Base-by-base conservation (phyloP, 2,329 filamentous ascomycete species). In the Cryphonectria parasitica region DNA sequence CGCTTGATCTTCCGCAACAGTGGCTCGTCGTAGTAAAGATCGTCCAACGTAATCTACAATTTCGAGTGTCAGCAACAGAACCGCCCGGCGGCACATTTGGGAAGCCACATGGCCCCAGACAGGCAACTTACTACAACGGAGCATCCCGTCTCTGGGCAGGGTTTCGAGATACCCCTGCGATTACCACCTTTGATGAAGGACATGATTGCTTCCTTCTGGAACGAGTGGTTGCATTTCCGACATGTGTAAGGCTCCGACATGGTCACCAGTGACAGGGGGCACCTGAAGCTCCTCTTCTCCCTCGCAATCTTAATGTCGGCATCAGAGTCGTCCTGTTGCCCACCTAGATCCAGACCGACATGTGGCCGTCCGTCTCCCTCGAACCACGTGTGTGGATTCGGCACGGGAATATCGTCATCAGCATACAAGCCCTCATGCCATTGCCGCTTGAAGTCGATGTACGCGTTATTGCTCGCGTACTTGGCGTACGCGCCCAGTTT, bases 221-320 rank as follows among this genome's bases (percentile, higher is more conserved):
- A 95, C 0, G 87, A 90, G 78, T 95, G 92, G 69, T 87, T 89
- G 82, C 92, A 95, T 74, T 88, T 87, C 19, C 77, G 81, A 75
- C 88, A 92, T 69, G 87, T 92, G 76, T 88, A 89, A 0, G 92
- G 92, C 67, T 93, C 86, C 58, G 83, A 81, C 82, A 93, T 90
- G 61, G 86, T 82, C 66, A 83, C 83, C 74, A 94, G 82, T 0
- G 91, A 91, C 28, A 95, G 78, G 0, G 91, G 91, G 76, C 92
- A 95, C 75, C 88, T 90, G 43, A 91, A 87, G 78, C 88, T 91
- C 67, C 90, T 84, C 5, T 85, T 87, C 73, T 90, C 89, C 64
- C 87, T 84, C 39, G 88, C 86, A 41, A 95, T 86, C 1, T 90
- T 86, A 34, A 95, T 83, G 58, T 95, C 92, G 28, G 92, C 90